These are phyloP conservation scores for Teunomyces tritomae DNA, from an alignment of 805 yeast species.

Conservation along the genomic window DNA sequence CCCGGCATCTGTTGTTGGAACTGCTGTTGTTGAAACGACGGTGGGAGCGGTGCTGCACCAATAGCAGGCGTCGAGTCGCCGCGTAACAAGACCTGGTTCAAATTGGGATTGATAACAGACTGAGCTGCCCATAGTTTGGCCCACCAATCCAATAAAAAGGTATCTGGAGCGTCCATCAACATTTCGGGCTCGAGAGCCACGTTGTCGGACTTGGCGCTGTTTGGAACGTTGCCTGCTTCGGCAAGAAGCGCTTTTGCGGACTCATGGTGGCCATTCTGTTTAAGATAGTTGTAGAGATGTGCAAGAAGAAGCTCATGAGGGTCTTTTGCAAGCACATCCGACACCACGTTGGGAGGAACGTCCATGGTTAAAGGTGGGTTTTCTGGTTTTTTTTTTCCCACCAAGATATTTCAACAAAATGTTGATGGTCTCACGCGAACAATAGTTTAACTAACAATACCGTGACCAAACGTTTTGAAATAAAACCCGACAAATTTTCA, in stretches of 20 bases:
- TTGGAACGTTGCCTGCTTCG: constrained; percentile 43
- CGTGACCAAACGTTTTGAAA: too few species aligned
- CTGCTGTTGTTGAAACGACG: constrained; percentile 6
- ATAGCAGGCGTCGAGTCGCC: not conserved
- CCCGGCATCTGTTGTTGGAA: constrained; percentile 5
- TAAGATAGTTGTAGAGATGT: constrained; percentile 49
- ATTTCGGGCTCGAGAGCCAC: constrained; percentile 20
- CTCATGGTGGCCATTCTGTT: constrained; percentile 46
- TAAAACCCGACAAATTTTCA: too few species aligned
- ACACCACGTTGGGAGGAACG: constrained; percentile 10
- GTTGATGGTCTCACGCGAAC: not conserved
- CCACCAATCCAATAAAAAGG: constrained; percentile 60
- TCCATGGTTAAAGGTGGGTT: not conserved
- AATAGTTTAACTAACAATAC: too few species aligned
- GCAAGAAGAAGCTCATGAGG: constrained; percentile 51
- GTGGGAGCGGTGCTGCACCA: not conserved
- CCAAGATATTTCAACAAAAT: not conserved
- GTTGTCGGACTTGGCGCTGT: constrained; percentile 5
- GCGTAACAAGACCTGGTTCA: constrained; percentile 20
- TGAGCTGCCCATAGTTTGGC: constrained; percentile 49
- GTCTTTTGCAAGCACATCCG: constrained; percentile 33
- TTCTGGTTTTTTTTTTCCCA: not conserved
- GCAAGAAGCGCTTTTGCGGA: constrained; percentile 48
- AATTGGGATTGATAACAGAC: constrained; percentile 36
- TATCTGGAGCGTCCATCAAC: constrained; percentile 36